A percentile compares a stretch with the other conserved stretches of the same genome.
phyloP scores from a whole-genome alignment of 352 stramenopile genomes.

The Thraustochytrium striatum region DNA sequence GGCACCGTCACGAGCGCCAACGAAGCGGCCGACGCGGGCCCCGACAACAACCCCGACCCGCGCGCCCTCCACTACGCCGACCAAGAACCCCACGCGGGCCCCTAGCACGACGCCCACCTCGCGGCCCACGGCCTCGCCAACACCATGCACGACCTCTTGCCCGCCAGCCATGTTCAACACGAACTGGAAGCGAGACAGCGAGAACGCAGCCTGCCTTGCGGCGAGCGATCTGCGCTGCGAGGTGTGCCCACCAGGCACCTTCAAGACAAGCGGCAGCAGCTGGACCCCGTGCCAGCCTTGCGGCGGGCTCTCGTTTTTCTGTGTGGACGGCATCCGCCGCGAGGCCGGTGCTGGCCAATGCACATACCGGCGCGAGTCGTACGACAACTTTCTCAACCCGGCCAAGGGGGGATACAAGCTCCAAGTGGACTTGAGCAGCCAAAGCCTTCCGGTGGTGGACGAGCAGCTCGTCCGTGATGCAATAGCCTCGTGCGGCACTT shows the following conservation, averaged over 20 bases:
- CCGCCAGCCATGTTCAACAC: not conserved
- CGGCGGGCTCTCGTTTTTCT: not conserved
- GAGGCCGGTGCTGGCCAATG: not conserved
- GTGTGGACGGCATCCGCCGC: not conserved
- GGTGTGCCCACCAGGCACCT: not conserved
- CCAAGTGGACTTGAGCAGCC: not conserved
- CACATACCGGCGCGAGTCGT: not conserved
- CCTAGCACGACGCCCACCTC: not conserved
- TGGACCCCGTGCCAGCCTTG: constrained; percentile 26
- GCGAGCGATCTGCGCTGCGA: not conserved
- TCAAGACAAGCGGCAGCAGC: constrained; percentile 35
- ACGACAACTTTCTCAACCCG: not conserved
- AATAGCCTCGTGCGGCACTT: not conserved
- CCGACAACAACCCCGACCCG: not conserved
- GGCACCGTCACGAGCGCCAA: not conserved
- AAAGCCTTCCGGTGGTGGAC: not conserved
- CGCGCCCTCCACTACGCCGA: not conserved
- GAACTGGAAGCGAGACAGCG: not conserved
- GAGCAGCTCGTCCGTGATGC: not conserved
- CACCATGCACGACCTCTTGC: constrained; percentile 4
- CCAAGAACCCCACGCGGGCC: not conserved
- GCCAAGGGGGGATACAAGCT: not conserved
- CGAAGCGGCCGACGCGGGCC: not conserved
- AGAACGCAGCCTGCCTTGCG: not conserved
- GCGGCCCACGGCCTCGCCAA: not conserved